These are phyloP conservation scores for Eragrostis curvula DNA, from an alignment of 176 grass and related monocot species.

Conservation along the genomic window DNA sequence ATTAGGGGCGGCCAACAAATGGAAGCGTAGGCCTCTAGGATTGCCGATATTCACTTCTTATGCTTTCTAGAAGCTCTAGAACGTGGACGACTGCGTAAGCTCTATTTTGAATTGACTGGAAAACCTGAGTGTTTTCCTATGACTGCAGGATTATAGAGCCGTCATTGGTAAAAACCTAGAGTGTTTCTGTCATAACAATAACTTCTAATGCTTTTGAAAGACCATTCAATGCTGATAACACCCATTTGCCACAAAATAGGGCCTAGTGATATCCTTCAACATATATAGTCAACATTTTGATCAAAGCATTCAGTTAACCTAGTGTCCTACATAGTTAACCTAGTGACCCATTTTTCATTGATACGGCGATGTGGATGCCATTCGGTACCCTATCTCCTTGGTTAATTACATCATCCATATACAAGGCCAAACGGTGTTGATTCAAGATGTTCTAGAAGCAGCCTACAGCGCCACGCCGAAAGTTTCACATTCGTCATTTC, in stretches of 20 bases:
- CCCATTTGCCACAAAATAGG: too few species aligned
- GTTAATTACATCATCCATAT: not conserved
- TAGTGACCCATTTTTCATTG: slow-evolving; percentile 8
- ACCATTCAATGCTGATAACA: slow-evolving; percentile 1
- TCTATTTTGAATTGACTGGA: not conserved
- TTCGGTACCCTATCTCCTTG: not conserved
- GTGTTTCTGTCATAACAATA: not conserved
- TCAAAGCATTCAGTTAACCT: not conserved
- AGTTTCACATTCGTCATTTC: not conserved
- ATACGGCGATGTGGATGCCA: slow-evolving; percentile 1
- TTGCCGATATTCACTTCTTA: not conserved
- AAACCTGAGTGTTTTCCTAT: slow-evolving; percentile 4
- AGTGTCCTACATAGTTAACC: too few species aligned
- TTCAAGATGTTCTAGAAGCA: slow-evolving; percentile 1
- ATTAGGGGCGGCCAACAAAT: slow-evolving; percentile 2
- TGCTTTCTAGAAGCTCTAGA: slow-evolving; percentile 23
- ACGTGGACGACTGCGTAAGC: not conserved
- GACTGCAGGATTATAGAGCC: not conserved
- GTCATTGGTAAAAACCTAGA: not conserved
- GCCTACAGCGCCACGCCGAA: not conserved
- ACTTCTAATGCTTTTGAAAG: slow-evolving; percentile 18
- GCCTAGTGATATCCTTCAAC: not conserved
- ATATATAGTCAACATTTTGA: not conserved
- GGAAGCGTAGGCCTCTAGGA: not conserved
- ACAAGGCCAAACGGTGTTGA: not conserved